Evolutionary conservation across 2,329 filamentous ascomycete genomes (phyloP).

Genomic region (Annulohypoxylon truncatum): DNA sequence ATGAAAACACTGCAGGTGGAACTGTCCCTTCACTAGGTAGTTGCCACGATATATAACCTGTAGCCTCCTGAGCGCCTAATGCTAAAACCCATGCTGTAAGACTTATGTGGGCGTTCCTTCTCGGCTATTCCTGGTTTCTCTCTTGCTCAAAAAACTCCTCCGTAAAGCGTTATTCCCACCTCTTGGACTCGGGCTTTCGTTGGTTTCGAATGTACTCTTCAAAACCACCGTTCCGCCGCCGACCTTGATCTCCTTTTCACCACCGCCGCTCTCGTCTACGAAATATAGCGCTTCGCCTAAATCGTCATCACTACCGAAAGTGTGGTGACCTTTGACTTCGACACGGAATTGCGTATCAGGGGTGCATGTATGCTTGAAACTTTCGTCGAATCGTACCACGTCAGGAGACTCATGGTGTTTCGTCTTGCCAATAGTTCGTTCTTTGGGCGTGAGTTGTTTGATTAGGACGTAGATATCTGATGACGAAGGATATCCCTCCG

Average conservation of each 20-base stretch:
- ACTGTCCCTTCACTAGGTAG: slow-evolving; percentile 14
- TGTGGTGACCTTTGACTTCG: slow-evolving; percentile 85
- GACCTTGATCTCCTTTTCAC: slow-evolving; percentile 79
- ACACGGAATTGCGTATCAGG: slow-evolving; percentile 89
- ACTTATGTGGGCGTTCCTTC: slow-evolving; percentile 43
- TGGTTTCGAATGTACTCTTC: slow-evolving; percentile 74
- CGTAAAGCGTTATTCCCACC: slow-evolving; percentile 39
- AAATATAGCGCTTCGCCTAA: slow-evolving; percentile 91
- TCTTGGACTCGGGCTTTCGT: slow-evolving; percentile 42
- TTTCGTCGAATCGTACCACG: slow-evolving; percentile 77
- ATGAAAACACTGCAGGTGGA: slow-evolving; percentile 19
- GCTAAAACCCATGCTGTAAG: neutral
- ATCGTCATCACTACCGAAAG: slow-evolving; percentile 83
- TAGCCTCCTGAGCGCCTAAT: slow-evolving; percentile 19
- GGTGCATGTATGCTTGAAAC: slow-evolving; percentile 80
- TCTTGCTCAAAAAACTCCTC: slow-evolving; percentile 48
- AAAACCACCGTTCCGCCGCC: slow-evolving; percentile 79
- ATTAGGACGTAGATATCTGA: slow-evolving; percentile 84
- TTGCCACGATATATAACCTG: slow-evolving; percentile 16
- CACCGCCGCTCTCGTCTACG: slow-evolving; percentile 81
- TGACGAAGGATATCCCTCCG: slow-evolving; percentile 79
- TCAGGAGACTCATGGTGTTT: slow-evolving; percentile 86
- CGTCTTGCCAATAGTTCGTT: slow-evolving; percentile 89
- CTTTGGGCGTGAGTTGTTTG: slow-evolving; percentile 73
- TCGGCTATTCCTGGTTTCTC: slow-evolving; percentile 42